Evolutionary conservation across 2,329 filamentous ascomycete genomes (phyloP), one percentile per base, ranked within the genome.

Genomic region (Fusarium bulbicola): DNA sequence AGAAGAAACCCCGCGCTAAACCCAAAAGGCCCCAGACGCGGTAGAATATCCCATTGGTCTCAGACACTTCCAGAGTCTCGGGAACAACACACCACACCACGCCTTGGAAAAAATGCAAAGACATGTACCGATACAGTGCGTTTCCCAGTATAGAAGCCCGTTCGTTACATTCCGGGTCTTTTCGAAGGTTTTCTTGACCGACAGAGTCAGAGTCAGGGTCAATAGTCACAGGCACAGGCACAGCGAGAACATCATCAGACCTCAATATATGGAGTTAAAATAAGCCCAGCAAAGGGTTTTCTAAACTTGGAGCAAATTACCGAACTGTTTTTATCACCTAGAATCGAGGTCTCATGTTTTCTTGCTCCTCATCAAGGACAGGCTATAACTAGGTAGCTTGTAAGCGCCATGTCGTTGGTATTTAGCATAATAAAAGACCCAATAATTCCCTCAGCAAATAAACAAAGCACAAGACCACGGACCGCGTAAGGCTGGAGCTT

Each of bases 1-100:
- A 36, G 34, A 34, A 50, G n/a, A 42, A 67, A 56, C 63, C 70
- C 71, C 58, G 62, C 70, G 70, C 70, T 73, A 73, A 74, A 53
- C 70, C 54, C 36, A 74, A 54, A 54, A 46, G 53, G 26, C 24
- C 37, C 43, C 39, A 34, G 24, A 11, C 6, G 34, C 65, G 66
- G 59, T 40, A 69, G 43, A 53, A 26, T 64, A 63, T 65, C 64
- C 65, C 63, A 68, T 68, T 63, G 66, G 65, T 21, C 50, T 46
- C 65, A 58, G 59, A 53, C 65, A 64, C 66, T 69, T 59, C 66
- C 59, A 69, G 36, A 43, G 26, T 47, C 26, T 56, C 32, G 66
- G 52, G 66, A 70, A 65, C 45, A 66, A 42, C 26, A 50, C 39
- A 52, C 54, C 26, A 50, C 39, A 52, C 54, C 60, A 63, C 58